Conservation (phyloP, 139 green algal species). For the Micromonas pusilla region DNA sequence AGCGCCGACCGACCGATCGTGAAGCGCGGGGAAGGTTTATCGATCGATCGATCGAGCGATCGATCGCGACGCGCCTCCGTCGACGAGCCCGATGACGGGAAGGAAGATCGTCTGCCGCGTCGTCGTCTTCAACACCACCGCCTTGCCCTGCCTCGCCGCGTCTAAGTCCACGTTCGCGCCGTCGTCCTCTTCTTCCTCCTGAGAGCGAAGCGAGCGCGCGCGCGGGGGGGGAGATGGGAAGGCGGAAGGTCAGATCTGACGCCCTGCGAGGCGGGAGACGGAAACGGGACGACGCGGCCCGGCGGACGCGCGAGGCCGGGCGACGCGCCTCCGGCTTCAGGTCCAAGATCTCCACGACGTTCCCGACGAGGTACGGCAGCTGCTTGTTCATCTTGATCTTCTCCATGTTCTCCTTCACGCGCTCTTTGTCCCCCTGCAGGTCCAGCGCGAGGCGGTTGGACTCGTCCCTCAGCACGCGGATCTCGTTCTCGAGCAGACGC, state of each 20-base stretch:
- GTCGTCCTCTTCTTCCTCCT: constrained; percentile 48
- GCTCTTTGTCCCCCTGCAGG: constrained; percentile 49
- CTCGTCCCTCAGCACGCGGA: constrained; percentile 94
- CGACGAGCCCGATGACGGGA: constrained; percentile 93
- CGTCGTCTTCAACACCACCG: constrained; percentile 95
- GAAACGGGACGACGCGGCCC: too few relatives aligned
- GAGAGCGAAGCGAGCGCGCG: too few relatives aligned
- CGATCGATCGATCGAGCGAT: too few relatives aligned
- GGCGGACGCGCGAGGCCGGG: too few relatives aligned
- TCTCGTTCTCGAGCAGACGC: constrained; percentile 91
- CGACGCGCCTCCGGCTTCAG: constrained; percentile 79
- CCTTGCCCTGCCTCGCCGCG: constrained; percentile 81
- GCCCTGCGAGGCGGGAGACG: too few relatives aligned
- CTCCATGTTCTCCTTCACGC: constrained; percentile 77
- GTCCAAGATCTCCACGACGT: constrained; percentile 96
- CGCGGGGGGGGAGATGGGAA: background rate
- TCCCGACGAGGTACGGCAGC: constrained; percentile 95
- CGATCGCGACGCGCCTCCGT: constrained; percentile 44
- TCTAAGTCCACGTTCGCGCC: constrained; percentile 81
- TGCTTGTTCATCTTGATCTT: constrained; percentile 99
- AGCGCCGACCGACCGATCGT: background rate
- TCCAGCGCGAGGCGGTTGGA: constrained; percentile 76
- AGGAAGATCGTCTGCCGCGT: constrained; percentile 95
- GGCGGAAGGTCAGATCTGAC: background rate
- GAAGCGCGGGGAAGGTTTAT: too few relatives aligned